These are phyloP conservation scores for Cyclotella cryptica DNA, from an alignment of 108 stramenopile genomes.

Conservation along the genomic window DNA sequence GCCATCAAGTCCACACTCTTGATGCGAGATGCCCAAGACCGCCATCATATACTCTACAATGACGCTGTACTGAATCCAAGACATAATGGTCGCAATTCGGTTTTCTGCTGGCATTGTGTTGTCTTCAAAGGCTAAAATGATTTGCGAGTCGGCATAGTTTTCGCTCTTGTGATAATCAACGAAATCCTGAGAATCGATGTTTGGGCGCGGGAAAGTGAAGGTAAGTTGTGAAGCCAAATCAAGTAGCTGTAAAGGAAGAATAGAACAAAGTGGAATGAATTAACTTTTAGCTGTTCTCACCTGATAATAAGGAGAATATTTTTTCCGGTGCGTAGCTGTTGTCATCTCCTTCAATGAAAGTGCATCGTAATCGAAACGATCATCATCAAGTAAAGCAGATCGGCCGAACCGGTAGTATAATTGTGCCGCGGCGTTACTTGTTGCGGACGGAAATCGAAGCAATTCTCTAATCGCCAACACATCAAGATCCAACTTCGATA, in stretches of 20 bases:
- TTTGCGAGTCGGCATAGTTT: constrained; percentile 65
- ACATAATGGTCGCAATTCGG: constrained; percentile 57
- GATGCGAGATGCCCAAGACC: constrained; percentile 57
- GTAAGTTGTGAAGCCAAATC: background rate
- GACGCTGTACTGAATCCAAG: constrained; percentile 69
- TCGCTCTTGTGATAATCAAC: constrained; percentile 57
- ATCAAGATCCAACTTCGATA: constrained; percentile 75
- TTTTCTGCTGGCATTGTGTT: constrained; percentile 56
- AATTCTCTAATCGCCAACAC: constrained; percentile 49
- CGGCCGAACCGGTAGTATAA: constrained; percentile 76
- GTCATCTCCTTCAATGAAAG: constrained; percentile 74
- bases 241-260: background rate
- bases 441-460: constrained; percentile 45
- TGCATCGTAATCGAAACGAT: constrained; percentile 56
- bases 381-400: constrained; percentile 66
- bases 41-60: constrained; percentile 72
- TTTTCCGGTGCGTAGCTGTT: constrained; percentile 32
- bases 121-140: constrained; percentile 61
- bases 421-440: constrained; percentile 57
- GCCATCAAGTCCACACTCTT: constrained; percentile 50
- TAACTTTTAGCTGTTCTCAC: constrained; percentile 33
- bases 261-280: background rate
- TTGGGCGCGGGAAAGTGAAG: too few species aligned
- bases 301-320: constrained; percentile 69
- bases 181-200: constrained; percentile 3